Percentiles rank a stretch among this genome's conserved stretches.
Conservation (phyloP, 1,139 yeast species). For the Scheffersomyces titani region DNA sequence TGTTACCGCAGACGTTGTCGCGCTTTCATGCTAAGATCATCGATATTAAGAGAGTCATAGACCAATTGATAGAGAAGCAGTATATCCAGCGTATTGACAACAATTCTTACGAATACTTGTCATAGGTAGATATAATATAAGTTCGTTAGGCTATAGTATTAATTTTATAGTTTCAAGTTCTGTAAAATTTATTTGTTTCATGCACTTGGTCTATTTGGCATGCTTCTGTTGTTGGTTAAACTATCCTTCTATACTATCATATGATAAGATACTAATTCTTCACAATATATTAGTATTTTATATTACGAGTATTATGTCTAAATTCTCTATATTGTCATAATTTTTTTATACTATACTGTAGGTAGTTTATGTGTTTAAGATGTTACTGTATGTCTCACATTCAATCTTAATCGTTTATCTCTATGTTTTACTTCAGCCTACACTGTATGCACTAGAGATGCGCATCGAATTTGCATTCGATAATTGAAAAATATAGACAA, state of each 20-base stretch:
- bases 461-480: neutral
- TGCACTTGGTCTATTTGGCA: neutral
- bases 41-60: constrained; percentile 87
- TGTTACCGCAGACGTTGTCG: constrained; percentile 80
- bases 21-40: constrained; percentile 84
- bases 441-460: neutral
- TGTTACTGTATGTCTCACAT: too few species aligned
- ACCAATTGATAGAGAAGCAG: constrained; percentile 81
- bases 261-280: too few species aligned
- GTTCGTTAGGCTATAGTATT: neutral
- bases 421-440: neutral
- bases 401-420: too few species aligned
- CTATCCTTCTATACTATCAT: neutral
- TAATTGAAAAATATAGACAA: neutral
- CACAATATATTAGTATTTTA: too few species aligned
- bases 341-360: too few species aligned
- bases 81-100: constrained; percentile 78
- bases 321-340: too few species aligned
- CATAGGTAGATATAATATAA: constrained; percentile 31
- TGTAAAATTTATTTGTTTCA: neutral
- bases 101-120: constrained; percentile 78
- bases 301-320: too few species aligned
- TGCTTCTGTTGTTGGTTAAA: neutral
- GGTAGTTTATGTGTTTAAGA: too few species aligned
- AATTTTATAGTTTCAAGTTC: neutral